Percentiles rank a stretch among this genome's conserved stretches.
These are phyloP conservation scores for Candida tropicalis DNA, from an alignment of 1,139 yeast species.

Conservation along the genomic window DNA sequence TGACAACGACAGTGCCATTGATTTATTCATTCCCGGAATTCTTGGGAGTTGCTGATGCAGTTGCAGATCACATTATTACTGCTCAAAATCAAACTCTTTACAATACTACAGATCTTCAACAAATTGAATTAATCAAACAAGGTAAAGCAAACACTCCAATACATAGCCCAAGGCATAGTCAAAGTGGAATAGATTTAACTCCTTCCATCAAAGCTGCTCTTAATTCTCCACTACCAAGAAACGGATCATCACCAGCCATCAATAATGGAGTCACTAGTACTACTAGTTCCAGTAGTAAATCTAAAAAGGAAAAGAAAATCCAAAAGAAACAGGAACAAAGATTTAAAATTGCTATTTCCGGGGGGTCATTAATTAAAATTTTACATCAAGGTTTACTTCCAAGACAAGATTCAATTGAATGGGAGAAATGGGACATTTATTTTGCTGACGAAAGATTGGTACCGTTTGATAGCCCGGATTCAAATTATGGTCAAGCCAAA, in stretches of 20 bases:
- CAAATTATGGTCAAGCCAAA: slow-evolving; percentile 89
- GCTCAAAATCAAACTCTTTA: slow-evolving; percentile 75
- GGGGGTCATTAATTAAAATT: slow-evolving; percentile 88
- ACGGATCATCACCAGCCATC: slow-evolving; percentile 7
- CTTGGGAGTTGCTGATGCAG: slow-evolving; percentile 90
- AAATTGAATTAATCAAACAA: slow-evolving; percentile 32
- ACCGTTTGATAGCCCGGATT: slow-evolving; percentile 79
- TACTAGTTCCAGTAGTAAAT: slow-evolving; percentile 9
- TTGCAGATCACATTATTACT: slow-evolving; percentile 82
- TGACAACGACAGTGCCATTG: slow-evolving; percentile 93
- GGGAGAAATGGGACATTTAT: slow-evolving; percentile 96
- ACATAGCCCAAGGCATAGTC: slow-evolving; percentile 17
- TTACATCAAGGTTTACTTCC: slow-evolving; percentile 80
- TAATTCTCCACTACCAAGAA: slow-evolving; percentile 6
- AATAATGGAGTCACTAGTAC: slow-evolving; percentile 12
- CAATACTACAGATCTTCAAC: slow-evolving; percentile 45
- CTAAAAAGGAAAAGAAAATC: slow-evolving; percentile 40
- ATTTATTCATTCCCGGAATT: slow-evolving; percentile 90
- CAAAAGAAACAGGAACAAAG: slow-evolving; percentile 57
- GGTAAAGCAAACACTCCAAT: slow-evolving; percentile 19
- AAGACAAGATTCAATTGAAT: slow-evolving; percentile 69
- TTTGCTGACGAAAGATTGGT: slow-evolving; percentile 97
- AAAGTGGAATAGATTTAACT: slow-evolving; percentile 13
- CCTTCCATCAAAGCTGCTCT: slow-evolving; percentile 5
- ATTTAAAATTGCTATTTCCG: slow-evolving; percentile 88